Conservation (phyloP, 495 filamentous ascomycete genomes). For the Wilcoxina mikolae region DNA sequence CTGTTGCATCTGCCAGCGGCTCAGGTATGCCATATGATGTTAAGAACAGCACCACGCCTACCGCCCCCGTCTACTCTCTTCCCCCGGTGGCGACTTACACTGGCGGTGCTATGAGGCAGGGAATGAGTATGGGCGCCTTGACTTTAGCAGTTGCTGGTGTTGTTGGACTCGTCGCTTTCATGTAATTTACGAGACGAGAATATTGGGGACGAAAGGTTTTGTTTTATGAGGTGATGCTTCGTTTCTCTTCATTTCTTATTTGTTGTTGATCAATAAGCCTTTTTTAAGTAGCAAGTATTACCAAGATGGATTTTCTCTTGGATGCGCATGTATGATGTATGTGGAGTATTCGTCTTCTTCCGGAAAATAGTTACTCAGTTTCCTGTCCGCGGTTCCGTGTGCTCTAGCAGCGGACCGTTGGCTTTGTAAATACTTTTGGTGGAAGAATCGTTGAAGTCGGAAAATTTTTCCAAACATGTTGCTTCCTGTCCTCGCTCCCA, state of each 20-base stretch:
- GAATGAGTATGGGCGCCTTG: not conserved
- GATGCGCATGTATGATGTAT: not conserved
- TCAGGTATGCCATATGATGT: too few relatives aligned
- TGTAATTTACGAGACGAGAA: not conserved
- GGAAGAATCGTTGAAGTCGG: too few relatives aligned
- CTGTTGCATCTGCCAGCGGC: too few relatives aligned
- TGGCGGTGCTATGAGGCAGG: not conserved
- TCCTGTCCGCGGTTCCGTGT: too few relatives aligned
- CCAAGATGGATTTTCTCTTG: not conserved
- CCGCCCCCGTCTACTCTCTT: not conserved
- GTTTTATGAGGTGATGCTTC: not conserved
- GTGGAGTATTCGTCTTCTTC: not conserved
- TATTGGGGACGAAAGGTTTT: not conserved
- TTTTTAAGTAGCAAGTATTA: too few relatives aligned
- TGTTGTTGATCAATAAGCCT: conserved; percentile 5
- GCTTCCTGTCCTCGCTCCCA: too few relatives aligned
- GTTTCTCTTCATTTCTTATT: not conserved
- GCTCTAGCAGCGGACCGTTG: too few relatives aligned
- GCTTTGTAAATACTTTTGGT: too few relatives aligned
- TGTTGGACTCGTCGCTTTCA: not conserved
- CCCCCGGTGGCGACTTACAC: not conserved
- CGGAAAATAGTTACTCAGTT: too few relatives aligned
- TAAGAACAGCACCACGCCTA: not conserved
- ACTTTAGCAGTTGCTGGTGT: not conserved
- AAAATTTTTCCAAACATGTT: too few relatives aligned